These are phyloP conservation scores for Cladosporium oxysporum DNA, from an alignment of 2,329 filamentous ascomycete genomes.

Conservation along the genomic window DNA sequence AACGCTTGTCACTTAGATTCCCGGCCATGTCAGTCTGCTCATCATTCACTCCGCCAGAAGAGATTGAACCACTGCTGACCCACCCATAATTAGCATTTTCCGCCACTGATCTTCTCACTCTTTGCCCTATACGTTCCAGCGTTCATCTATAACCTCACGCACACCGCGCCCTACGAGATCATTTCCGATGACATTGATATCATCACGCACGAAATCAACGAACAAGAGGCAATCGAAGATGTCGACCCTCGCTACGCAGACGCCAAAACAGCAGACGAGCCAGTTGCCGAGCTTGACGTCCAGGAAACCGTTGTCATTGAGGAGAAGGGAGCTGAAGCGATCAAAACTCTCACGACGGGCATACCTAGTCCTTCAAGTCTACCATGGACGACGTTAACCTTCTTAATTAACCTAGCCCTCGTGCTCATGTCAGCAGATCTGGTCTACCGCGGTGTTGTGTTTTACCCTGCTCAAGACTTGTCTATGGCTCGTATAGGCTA, in stretches of 20 bases:
- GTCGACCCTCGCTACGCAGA: conserved; percentile 28
- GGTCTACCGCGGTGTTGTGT: conserved; percentile 69
- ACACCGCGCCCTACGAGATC: conserved; percentile 36
- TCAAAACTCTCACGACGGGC: conserved; percentile 72
- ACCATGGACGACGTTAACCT: conserved; percentile 57
- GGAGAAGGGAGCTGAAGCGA: conserved; percentile 57
- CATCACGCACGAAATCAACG: conserved; percentile 44
- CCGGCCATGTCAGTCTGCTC: conserved; percentile 38
- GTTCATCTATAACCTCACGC: conserved; percentile 35
- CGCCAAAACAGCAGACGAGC: conserved; percentile 38
- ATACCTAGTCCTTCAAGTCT: conserved; percentile 71
- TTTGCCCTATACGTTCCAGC: conserved; percentile 50
- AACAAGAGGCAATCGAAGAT: conserved; percentile 24
- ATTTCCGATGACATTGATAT: conserved; percentile 39
- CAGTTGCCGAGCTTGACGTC: conserved; percentile 58
- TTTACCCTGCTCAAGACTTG: conserved; percentile 71
- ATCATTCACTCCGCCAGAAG: background rate
- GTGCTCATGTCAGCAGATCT: conserved; percentile 74
- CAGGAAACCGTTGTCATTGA: conserved; percentile 63
- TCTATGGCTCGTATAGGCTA: conserved; percentile 87
- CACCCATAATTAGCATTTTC: conserved; percentile 31
- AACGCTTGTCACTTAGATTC: conserved; percentile 31
- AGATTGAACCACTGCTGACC: conserved; percentile 22
- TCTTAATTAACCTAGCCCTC: conserved; percentile 68
- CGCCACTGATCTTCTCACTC: conserved; percentile 39